Evolutionary conservation across 495 filamentous ascomycete species (phyloP).

Genomic region (Barbatosphaeria neglecta): DNA sequence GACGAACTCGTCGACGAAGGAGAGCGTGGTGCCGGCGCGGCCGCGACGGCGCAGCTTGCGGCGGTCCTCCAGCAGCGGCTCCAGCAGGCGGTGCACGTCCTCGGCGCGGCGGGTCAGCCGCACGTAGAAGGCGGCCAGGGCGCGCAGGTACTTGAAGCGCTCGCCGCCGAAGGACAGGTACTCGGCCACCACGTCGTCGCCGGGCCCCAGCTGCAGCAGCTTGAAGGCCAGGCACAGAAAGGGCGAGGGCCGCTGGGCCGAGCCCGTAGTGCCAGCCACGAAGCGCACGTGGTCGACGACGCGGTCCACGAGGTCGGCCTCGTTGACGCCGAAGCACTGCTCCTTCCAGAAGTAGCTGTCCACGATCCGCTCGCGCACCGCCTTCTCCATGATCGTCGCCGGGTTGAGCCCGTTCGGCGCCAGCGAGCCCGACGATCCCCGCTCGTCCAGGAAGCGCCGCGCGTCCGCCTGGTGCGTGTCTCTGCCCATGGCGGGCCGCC

Average conservation of each 20-base stretch:
- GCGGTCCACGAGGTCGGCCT: constrained; percentile 78
- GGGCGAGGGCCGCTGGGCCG: constrained; percentile 70
- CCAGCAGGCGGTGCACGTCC: constrained; percentile 67
- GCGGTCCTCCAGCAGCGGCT: constrained; percentile 72
- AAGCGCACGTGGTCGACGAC: constrained; percentile 67
- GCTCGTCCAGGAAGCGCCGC: constrained; percentile 65
- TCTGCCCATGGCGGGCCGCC: constrained; percentile 11
- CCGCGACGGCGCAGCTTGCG: constrained; percentile 70
- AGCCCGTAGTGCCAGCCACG: constrained; percentile 79
- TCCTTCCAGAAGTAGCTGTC: constrained; percentile 97
- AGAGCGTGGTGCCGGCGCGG: constrained; percentile 58
- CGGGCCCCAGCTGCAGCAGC: constrained; percentile 75
- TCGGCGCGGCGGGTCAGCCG: constrained; percentile 76
- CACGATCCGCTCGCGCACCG: constrained; percentile 86
- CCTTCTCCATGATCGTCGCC: constrained; percentile 79
- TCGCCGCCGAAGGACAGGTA: constrained; percentile 64
- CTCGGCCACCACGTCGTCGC: constrained; percentile 64
- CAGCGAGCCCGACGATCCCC: constrained; percentile 40
- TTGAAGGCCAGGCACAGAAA: constrained; percentile 96
- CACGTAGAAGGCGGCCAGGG: constrained; percentile 82
- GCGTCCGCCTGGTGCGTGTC: constrained; percentile 59
- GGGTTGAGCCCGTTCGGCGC: constrained; percentile 70
- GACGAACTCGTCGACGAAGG: constrained; percentile 85
- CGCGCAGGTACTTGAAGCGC: constrained; percentile 82
- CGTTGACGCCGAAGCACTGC: constrained; percentile 92